These are phyloP conservation scores for Aspergillus sp. DNA, from an alignment of 2,329 filamentous ascomycete species.

Conservation along the genomic window DNA sequence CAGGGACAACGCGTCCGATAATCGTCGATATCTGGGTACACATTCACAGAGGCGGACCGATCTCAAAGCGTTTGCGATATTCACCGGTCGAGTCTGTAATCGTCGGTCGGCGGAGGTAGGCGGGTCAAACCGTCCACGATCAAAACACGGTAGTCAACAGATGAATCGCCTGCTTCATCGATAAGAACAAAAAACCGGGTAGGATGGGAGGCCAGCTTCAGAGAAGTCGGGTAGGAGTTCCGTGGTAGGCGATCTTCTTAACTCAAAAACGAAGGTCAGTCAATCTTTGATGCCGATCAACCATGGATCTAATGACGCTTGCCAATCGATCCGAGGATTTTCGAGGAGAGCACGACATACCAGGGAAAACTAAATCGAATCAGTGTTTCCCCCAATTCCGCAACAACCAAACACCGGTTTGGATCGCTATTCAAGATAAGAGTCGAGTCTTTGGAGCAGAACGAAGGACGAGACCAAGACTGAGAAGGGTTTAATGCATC, in stretches of 20 bases:
- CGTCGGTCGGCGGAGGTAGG: not conserved
- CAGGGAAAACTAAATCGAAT: not conserved
- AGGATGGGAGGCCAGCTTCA: constrained; percentile 1
- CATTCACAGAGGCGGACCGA: not conserved
- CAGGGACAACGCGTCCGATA: not conserved
- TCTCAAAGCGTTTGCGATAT: not conserved
- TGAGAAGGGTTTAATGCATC: constrained; percentile 11
- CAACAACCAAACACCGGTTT: constrained; percentile 1
- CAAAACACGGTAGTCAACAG: not conserved
- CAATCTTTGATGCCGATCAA: constrained; percentile 13
- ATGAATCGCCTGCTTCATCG: not conserved
- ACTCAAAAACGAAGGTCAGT: not conserved
- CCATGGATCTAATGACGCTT: constrained; percentile 1
- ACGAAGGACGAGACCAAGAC: constrained; percentile 9
- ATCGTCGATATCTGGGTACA: not conserved
- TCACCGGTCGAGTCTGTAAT: not conserved
- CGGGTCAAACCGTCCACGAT: not conserved
- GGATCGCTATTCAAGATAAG: not conserved
- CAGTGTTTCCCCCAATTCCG: not conserved
- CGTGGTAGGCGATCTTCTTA: constrained; percentile 3
- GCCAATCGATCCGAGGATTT: not conserved
- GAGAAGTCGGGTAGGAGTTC: constrained; percentile 2
- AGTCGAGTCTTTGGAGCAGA: not conserved
- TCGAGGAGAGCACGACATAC: constrained; percentile 4
- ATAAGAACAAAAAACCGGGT: not conserved